Evolutionary conservation across 148 eudicot species (phyloP).

Genomic region (Fagopyrum tataricum): DNA sequence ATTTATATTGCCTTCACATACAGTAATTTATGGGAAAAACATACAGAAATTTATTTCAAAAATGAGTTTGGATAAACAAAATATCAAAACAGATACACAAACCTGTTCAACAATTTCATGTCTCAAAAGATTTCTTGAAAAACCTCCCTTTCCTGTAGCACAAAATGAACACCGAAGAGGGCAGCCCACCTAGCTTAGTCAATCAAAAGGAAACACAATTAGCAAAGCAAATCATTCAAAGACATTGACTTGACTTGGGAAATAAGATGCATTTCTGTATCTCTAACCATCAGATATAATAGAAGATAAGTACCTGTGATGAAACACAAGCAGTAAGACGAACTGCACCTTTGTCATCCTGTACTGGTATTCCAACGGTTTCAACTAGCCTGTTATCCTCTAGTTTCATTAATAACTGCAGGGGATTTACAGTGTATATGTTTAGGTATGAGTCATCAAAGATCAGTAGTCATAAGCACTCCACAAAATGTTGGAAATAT

Average conservation of each 20-base stretch:
- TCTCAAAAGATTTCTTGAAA: conserved; percentile 78
- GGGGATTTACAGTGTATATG: conserved; percentile 10
- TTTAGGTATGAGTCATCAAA: neutral
- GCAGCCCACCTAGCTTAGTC: conserved; percentile 75
- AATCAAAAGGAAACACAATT: conserved; percentile 1
- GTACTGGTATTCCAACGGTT: conserved; percentile 95
- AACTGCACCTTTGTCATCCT: conserved; percentile 74
- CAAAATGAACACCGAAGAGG: conserved; percentile 95
- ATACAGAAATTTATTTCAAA: no score
- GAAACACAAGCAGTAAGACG: conserved; percentile 98
- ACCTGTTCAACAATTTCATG: conserved; percentile 99
- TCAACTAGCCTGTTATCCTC: conserved; percentile 88
- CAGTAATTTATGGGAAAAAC: neutral
- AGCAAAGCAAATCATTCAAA: neutral
- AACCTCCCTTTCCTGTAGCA: conserved; percentile 99
- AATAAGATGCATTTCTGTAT: neutral
- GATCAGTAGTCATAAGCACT: neutral
- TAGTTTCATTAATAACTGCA: conserved; percentile 75
- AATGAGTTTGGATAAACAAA: neutral
- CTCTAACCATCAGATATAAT: neutral
- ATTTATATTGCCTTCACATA: neutral
- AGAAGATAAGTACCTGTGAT: conserved; percentile 66
- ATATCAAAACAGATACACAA: conserved; percentile 16
- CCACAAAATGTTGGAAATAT: neutral
- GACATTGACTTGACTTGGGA: neutral